These are phyloP conservation scores for Apiotrichum montevideense DNA, from an alignment of 1,284 basidiomycete genomes.

Conservation along the genomic window DNA sequence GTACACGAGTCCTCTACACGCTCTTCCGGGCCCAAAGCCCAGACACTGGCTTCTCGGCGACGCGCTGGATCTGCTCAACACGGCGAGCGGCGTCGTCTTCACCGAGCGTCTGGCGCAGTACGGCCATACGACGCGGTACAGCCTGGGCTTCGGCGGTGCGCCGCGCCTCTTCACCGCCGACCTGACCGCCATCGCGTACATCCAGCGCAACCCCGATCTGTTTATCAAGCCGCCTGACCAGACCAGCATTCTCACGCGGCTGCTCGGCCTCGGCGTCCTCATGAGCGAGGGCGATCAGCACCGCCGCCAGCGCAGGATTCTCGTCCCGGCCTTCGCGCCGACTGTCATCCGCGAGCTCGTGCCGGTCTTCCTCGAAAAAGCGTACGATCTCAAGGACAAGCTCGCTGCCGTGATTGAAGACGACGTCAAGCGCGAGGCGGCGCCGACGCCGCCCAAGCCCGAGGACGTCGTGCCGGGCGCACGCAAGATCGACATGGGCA, in stretches of 20 bases:
- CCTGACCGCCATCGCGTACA: conserved; percentile 56
- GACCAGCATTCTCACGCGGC: background rate
- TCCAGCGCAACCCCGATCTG: conserved; percentile 56
- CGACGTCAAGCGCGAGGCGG: conserved; percentile 1
- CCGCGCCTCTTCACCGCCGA: conserved; percentile 56
- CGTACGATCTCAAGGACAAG: conserved; percentile 50
- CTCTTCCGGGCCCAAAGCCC: background rate
- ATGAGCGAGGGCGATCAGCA: conserved; percentile 52
- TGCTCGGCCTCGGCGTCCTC: conserved; percentile 23
- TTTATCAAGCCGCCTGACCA: conserved; percentile 61
- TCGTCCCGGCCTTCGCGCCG: conserved; percentile 48
- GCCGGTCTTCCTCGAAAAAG: conserved; percentile 60
- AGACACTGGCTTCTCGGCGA: background rate
- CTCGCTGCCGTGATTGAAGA: conserved; percentile 2
- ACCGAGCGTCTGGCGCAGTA: background rate
- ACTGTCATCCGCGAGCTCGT: conserved; percentile 45
- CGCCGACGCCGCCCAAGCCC: conserved; percentile 5
- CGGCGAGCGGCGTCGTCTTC: background rate
- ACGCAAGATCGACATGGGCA: conserved; percentile 14
- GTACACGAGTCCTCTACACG: background rate
- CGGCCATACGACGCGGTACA: background rate
- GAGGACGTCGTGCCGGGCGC: conserved; percentile 12
- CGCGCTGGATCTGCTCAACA: background rate
- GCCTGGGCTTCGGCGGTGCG: background rate
- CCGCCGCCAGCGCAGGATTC: conserved; percentile 50